Conservation (phyloP, 148 eudicot genomes). For the Arctostaphylos glauca region DNA sequence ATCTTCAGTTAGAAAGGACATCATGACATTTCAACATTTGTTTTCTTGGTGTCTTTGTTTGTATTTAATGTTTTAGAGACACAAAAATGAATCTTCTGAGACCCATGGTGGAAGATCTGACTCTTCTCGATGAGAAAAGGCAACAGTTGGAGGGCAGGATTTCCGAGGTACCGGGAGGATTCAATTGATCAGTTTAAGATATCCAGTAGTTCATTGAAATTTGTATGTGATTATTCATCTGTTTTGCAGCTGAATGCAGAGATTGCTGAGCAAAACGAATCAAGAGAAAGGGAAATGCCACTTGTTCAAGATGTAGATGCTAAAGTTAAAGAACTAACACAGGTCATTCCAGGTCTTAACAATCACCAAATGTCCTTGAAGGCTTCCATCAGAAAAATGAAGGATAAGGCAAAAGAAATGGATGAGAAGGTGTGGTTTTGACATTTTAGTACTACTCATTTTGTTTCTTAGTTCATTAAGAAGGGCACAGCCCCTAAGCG, state of each 20-base stretch:
- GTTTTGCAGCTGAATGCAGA: constrained; percentile 59
- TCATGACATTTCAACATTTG: background rate
- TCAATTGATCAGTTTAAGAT: background rate
- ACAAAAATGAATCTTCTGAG: constrained; percentile 40
- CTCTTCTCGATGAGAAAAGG: constrained; percentile 54
- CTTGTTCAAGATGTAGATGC: constrained; percentile 62
- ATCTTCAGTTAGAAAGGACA: background rate
- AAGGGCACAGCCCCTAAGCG: background rate
- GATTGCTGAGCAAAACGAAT: constrained; percentile 49
- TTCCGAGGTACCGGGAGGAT: constrained; percentile 38
- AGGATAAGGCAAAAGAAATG: constrained; percentile 70
- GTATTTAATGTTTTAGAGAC: constrained; percentile 35
- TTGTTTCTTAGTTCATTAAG: background rate
- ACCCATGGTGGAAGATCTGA: constrained; percentile 47
- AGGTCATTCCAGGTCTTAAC: constrained; percentile 60
- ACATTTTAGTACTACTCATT: background rate
- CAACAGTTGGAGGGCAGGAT: constrained; percentile 46
- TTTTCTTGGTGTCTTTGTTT: constrained; percentile 4
- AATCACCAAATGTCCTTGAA: constrained; percentile 63
- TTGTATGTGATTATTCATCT: background rate
- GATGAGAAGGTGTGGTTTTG: constrained; percentile 57
- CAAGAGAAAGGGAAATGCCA: constrained; percentile 69
- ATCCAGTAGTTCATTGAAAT: background rate
- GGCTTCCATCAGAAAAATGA: constrained; percentile 49
- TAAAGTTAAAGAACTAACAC: constrained; percentile 64